These are phyloP conservation scores for Coemansia sp. DNA, from an alignment of 192 early-diverging fungal genomes.

Conservation along the genomic window DNA sequence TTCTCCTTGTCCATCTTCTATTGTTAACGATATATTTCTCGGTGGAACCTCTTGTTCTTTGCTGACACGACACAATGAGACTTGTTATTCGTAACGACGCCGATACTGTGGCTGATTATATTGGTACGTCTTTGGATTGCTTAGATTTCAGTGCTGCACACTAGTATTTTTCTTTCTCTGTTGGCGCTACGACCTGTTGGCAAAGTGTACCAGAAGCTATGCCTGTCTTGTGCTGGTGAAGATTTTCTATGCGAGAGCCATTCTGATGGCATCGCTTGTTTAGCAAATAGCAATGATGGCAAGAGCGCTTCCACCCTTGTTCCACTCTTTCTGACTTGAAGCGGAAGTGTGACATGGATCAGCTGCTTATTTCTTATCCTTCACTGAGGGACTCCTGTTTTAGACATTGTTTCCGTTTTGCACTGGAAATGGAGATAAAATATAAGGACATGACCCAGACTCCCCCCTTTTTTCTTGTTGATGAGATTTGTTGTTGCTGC, in stretches of 20 bases:
- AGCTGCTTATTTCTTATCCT: background rate
- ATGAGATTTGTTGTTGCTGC: too few relatives aligned
- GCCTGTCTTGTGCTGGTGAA: too few relatives aligned
- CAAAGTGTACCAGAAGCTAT: too few relatives aligned
- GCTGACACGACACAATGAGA: slow-evolving; percentile 57
- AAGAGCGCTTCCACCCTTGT: too few relatives aligned
- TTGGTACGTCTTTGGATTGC: slow-evolving; percentile 58
- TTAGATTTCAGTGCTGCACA: background rate
- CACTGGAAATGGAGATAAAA: background rate
- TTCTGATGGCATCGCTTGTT: too few relatives aligned
- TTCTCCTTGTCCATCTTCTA: slow-evolving; percentile 1
- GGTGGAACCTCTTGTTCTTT: background rate
- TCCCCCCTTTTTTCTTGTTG: background rate
- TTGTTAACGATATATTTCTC: background rate
- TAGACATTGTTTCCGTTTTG: background rate
- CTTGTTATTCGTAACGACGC: slow-evolving; percentile 74
- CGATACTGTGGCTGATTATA: slow-evolving; percentile 71
- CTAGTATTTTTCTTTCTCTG: background rate
- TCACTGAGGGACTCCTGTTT: background rate
- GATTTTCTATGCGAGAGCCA: too few relatives aligned
- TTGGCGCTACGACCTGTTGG: background rate
- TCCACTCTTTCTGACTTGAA: too few relatives aligned
- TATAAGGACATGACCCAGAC: background rate
- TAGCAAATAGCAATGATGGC: too few relatives aligned
- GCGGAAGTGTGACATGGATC: background rate